Conservation (phyloP, 345 rosid species). For the Passiflora organensis region DNA sequence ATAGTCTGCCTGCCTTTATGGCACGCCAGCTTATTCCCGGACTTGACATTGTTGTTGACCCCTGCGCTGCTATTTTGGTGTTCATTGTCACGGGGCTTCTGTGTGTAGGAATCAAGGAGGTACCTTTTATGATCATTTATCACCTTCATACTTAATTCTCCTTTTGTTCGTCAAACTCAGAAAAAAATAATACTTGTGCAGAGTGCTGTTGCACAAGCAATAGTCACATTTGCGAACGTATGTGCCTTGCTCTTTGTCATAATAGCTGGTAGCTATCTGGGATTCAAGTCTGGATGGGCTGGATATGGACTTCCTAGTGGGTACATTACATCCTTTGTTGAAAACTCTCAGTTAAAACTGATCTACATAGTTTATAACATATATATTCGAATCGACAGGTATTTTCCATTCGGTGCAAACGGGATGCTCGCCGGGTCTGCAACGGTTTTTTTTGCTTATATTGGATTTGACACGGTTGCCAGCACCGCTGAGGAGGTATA, state of each 20-base stretch:
- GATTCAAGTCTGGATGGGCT: constrained; percentile 86
- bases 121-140: constrained; percentile 15
- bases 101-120: constrained; percentile 98
- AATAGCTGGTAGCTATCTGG: constrained; percentile 76
- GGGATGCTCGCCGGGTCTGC: constrained; percentile 99
- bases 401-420: constrained; percentile 85
- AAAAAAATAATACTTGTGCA: constrained; percentile 28
- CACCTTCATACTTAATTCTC: neutral
- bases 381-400: constrained; percentile 35
- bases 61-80: constrained; percentile 82
- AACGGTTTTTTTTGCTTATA: constrained; percentile 87
- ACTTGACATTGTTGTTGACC: constrained; percentile 78
- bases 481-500: constrained; percentile 97
- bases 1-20: constrained; percentile 62
- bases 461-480: constrained; percentile 97
- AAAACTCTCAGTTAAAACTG: neutral
- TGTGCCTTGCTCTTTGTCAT: constrained; percentile 81
- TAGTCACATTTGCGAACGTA: constrained; percentile 72
- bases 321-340: constrained; percentile 33
- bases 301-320: constrained; percentile 92
- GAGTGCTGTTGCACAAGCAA: constrained; percentile 84
- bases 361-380: constrained; percentile 7
- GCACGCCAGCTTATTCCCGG: constrained; percentile 86
- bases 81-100: constrained; percentile 76
- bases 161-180: constrained; percentile 4